Percentiles rank a stretch among this genome's conserved stretches.
Evolutionary conservation across 2,329 filamentous ascomycete genomes (phyloP).

Genomic region (Xylariaceae sp.): DNA sequence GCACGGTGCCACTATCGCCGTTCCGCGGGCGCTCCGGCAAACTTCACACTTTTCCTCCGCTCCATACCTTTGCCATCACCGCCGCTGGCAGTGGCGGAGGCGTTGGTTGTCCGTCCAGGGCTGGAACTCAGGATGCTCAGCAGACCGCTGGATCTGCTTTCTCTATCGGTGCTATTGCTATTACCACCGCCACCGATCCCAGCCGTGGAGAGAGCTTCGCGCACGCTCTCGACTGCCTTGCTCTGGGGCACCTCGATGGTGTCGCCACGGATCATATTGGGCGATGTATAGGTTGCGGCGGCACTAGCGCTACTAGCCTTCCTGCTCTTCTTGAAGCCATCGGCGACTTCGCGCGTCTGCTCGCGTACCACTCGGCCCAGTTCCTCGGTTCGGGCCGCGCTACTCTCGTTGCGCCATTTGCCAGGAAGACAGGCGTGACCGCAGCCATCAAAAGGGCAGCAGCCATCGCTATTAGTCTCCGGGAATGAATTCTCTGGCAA

Average conservation of each 20-base stretch:
- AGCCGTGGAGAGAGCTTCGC: conserved; percentile 51
- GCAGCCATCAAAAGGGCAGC: conserved; percentile 67
- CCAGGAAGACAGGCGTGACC: conserved; percentile 65
- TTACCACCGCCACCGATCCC: conserved; percentile 24
- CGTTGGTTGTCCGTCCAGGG: conserved; percentile 39
- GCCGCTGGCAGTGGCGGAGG: conserved; percentile 11
- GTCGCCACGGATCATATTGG: conserved; percentile 48
- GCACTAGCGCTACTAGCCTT: conserved; percentile 16
- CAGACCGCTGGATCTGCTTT: conserved; percentile 39
- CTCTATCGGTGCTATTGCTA: conserved; percentile 15
- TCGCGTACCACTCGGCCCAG: conserved; percentile 52
- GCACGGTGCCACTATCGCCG: conserved; percentile 28
- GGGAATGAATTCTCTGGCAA: conserved; percentile 33
- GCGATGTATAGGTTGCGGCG: conserved; percentile 21
- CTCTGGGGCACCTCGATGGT: conserved; percentile 60
- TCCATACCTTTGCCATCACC: conserved; percentile 40
- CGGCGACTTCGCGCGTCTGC: conserved; percentile 35
- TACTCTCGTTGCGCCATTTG: conserved; percentile 53
- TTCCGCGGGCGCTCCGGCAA: conserved; percentile 46
- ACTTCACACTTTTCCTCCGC: conserved; percentile 67
- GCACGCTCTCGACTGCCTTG: conserved; percentile 61
- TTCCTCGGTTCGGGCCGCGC: conserved; percentile 53
- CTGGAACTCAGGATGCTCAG: conserved; percentile 57
- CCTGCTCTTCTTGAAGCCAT: conserved; percentile 15
- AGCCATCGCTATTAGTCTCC: conserved; percentile 54